Evolutionary conservation across 2,329 filamentous ascomycete species (phyloP).

Genomic region (Triangularia verruculosa): DNA sequence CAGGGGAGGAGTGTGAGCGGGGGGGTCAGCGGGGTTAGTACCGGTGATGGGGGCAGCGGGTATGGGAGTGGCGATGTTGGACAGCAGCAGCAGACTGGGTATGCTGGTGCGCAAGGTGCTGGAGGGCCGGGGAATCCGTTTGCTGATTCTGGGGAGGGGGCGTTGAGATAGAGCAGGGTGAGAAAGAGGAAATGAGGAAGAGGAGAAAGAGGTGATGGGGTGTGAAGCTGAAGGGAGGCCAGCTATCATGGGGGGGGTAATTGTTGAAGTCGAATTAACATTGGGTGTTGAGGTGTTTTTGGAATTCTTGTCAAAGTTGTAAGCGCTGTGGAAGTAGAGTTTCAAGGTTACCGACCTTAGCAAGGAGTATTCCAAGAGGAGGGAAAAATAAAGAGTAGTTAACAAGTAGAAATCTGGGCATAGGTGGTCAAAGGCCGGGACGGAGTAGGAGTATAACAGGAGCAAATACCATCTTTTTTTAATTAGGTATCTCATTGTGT

Average conservation of each 20-base stretch:
- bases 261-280: not conserved
- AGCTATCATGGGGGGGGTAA: too few species aligned
- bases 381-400: not conserved
- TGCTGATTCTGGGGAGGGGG: conserved; percentile 5
- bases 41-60: conserved; percentile 11
- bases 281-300: not conserved
- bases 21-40: not conserved
- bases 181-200: not conserved
- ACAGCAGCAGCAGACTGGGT: not conserved
- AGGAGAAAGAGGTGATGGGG: not conserved
- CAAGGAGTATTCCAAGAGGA: not conserved
- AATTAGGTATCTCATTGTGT: not conserved
- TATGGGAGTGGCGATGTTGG: conserved; percentile 22
- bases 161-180: not conserved
- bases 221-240: not conserved
- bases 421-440: too few species aligned
- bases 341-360: too few species aligned
- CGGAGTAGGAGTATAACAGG: not conserved
- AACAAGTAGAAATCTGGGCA: not conserved
- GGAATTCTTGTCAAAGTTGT: not conserved
- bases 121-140: conserved; percentile 20
- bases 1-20: conserved; percentile 32
- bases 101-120: not conserved
- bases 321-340: too few species aligned
- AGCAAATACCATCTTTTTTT: not conserved